A percentile compares a stretch with the other conserved stretches of the same genome.
phyloP scores from a whole-genome alignment of 2,329 filamentous ascomycete species.

The Claviceps sp. region DNA sequence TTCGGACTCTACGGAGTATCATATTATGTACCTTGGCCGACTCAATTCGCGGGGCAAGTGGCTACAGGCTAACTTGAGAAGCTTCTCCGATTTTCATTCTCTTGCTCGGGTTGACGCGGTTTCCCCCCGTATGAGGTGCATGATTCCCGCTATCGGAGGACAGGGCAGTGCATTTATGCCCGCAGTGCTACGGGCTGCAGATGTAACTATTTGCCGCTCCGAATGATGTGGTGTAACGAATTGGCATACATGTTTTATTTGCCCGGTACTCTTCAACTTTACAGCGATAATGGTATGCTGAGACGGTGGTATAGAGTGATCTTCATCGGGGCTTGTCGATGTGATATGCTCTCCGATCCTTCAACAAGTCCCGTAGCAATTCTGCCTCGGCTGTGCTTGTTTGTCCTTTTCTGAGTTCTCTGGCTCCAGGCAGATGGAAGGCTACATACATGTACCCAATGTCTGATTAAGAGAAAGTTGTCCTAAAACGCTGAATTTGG shows the following conservation, averaged over 20 bases:
- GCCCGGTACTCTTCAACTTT: not conserved
- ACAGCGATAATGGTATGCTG: not conserved
- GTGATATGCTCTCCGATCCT: not conserved
- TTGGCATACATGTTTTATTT: not conserved
- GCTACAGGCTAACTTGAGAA: too few relatives aligned
- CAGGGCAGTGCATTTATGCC: not conserved
- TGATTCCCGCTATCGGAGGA: not conserved
- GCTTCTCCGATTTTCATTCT: too few relatives aligned
- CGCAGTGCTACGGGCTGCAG: not conserved
- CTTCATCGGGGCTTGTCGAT: not conserved
- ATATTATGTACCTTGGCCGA: too few relatives aligned
- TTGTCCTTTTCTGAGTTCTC: too few relatives aligned
- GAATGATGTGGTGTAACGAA: not conserved
- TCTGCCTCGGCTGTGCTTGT: too few relatives aligned
- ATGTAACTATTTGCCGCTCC: not conserved
- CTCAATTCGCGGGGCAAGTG: too few relatives aligned
- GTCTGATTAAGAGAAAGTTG: not conserved
- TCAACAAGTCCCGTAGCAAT: too few relatives aligned
- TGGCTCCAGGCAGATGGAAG: not conserved
- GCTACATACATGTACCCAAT: not conserved
- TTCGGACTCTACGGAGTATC: too few relatives aligned
- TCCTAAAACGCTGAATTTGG: not conserved
- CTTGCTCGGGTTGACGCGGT: too few relatives aligned
- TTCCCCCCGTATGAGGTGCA: not conserved
- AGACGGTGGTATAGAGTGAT: not conserved